A percentile compares a stretch with the other conserved stretches of the same genome.
Conservation (phyloP, 148 eudicot genomes). For the Limonium bicolor region DNA sequence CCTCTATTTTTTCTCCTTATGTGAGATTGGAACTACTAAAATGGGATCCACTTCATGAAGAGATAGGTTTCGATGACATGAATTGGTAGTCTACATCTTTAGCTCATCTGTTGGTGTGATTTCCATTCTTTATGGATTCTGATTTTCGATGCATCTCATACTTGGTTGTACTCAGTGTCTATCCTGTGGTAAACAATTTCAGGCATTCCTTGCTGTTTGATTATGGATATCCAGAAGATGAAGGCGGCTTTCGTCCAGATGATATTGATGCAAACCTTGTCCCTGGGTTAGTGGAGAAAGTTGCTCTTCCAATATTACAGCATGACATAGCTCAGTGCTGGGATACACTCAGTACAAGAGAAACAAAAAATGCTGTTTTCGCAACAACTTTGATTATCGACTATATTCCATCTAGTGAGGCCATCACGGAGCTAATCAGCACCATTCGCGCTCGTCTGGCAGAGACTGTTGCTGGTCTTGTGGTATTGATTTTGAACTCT, state of each 20-base stretch:
- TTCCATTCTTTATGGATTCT: background rate
- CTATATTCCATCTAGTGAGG: conserved; percentile 65
- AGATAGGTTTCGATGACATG: conserved; percentile 73
- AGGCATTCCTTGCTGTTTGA: conserved; percentile 74
- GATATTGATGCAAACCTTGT: conserved; percentile 83
- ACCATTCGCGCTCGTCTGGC: conserved; percentile 57
- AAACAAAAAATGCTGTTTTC: conserved; percentile 66
- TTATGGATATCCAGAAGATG: conserved; percentile 74
- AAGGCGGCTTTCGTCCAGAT: conserved; percentile 37
- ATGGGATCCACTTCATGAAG: conserved; percentile 95
- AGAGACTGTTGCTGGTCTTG: conserved; percentile 54
- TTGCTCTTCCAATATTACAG: conserved; percentile 81
- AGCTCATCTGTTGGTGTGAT: background rate
- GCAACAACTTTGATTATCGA: conserved; percentile 51
- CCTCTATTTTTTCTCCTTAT: conserved; percentile 90
- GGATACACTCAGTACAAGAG: conserved; percentile 76
- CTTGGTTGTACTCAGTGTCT: too few relatives aligned
- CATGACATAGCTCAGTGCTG: conserved; percentile 69
- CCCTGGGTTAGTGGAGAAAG: conserved; percentile 81
- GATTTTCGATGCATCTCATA: conserved; percentile 4
- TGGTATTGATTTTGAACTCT: conserved; percentile 44
- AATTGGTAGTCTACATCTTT: conserved; percentile 41
- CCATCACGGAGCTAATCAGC: conserved; percentile 50
- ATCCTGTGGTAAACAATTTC: conserved; percentile 4
- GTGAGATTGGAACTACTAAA: conserved; percentile 91